Percentiles rank a stretch among this genome's conserved stretches.
Evolutionary conservation across 139 green algal species (phyloP).

Genomic region (Astrephomene gubernaculifera): DNA sequence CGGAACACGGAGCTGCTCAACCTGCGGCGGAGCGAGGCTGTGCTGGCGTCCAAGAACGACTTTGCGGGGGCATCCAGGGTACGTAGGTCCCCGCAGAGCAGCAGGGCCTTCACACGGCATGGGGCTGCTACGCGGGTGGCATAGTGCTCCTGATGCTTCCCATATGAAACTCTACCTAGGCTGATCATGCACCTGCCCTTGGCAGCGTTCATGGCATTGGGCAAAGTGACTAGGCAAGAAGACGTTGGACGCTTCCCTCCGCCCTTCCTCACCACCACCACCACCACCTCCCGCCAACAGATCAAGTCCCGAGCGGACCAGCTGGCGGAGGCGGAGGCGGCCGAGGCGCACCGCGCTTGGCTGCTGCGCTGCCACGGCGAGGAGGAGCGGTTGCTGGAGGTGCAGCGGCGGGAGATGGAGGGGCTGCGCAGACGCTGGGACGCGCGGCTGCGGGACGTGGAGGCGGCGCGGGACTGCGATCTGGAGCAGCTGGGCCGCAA

Average conservation of each 20-base stretch:
- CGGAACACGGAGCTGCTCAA: constrained; percentile 24
- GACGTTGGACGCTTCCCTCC: too few species aligned
- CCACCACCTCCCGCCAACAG: neutral
- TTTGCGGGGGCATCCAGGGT: neutral
- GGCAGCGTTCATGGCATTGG: too few species aligned
- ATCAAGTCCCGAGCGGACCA: neutral
- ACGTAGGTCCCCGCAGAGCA: too few species aligned
- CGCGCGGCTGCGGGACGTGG: neutral
- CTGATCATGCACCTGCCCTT: too few species aligned
- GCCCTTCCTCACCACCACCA: neutral
- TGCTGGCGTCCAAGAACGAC: neutral
- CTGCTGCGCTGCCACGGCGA: constrained; percentile 28
- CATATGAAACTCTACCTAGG: too few species aligned
- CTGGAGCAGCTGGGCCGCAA: constrained; percentile 13
- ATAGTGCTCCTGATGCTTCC: too few species aligned
- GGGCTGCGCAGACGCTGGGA: neutral
- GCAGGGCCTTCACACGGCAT: too few species aligned
- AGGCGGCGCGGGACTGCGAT: constrained; percentile 5
- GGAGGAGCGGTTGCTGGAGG: neutral
- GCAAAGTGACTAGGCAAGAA: too few species aligned
- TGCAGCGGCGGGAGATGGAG: constrained; percentile 9
- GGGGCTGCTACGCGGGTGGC: too few species aligned
- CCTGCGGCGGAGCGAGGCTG: constrained; percentile 29
- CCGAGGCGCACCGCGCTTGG: constrained; percentile 11
- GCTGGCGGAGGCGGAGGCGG: neutral